Percentiles rank a stretch among this genome's conserved stretches.
These are phyloP conservation scores for Zea luxurians DNA, from an alignment of 176 grass and related monocot genomes.

Conservation along the genomic window DNA sequence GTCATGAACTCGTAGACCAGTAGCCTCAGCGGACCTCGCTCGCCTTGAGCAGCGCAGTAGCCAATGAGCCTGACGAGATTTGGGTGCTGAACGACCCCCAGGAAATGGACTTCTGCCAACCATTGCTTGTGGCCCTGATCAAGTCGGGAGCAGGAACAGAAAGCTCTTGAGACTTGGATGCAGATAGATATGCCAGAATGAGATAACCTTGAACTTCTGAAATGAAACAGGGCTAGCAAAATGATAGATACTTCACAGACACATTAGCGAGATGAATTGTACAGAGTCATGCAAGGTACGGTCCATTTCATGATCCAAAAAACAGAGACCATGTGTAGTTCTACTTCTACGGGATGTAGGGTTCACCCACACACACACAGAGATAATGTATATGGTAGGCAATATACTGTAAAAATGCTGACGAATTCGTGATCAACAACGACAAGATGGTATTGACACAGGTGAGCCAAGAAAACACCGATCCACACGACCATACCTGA, in stretches of 20 bases:
- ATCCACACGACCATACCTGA: conserved; percentile 54
- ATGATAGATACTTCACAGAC: no score
- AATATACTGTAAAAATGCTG: background rate
- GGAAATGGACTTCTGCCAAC: conserved; percentile 77
- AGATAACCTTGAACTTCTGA: background rate
- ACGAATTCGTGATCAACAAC: background rate
- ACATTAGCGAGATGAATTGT: no score
- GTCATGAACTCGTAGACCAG: conserved; percentile 76
- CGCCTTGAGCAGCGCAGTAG: conserved; percentile 50
- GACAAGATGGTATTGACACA: background rate
- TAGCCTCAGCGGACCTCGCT: conserved; percentile 57
- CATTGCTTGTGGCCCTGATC: conserved; percentile 76
- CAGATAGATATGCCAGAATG: background rate
- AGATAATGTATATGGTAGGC: background rate
- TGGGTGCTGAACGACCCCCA: conserved; percentile 66
- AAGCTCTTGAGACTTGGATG: background rate
- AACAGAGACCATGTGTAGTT: background rate
- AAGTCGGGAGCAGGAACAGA: conserved; percentile 9
- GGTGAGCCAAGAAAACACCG: background rate
- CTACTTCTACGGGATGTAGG: background rate
- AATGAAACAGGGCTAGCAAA: background rate
- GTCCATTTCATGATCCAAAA: no score
- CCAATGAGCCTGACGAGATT: conserved; percentile 76
- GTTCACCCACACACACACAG: background rate
- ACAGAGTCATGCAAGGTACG: no score